Percentiles rank a stretch among this genome's conserved stretches.
Conservation (phyloP, 805 yeast species). For the Jamesozyma jinghongensis region DNA sequence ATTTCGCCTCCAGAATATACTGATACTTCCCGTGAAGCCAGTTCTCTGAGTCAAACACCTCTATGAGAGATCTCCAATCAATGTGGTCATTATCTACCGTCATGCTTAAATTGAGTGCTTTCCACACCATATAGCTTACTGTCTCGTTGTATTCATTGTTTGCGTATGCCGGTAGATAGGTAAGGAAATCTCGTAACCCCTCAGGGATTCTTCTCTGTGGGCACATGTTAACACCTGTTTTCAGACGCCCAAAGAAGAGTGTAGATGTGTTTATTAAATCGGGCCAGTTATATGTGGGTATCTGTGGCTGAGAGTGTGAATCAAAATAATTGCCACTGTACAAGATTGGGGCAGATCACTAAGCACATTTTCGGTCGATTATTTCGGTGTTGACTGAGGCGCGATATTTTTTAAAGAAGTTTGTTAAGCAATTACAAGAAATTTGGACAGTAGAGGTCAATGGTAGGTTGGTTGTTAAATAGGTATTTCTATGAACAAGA, state of each 20-base stretch:
- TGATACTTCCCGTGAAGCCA: slow-evolving; percentile 18
- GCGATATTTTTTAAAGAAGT: no score
- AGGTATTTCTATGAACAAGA: no score
- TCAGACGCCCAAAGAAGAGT: not conserved
- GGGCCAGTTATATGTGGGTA: no score
- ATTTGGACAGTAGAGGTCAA: no score
- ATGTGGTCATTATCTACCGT: slow-evolving; percentile 8
- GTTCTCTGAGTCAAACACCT: slow-evolving; percentile 12
- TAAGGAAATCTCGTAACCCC: slow-evolving; percentile 20
- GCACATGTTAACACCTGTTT: not conserved
- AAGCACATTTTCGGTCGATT: no score
- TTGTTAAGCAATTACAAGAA: no score
- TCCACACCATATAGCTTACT: slow-evolving; percentile 24
- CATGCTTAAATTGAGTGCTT: slow-evolving; percentile 14
- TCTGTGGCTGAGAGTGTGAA: no score
- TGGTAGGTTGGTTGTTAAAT: no score
- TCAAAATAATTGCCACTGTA: no score
- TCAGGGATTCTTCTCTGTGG: slow-evolving; percentile 7
- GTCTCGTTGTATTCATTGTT: slow-evolving; percentile 19
- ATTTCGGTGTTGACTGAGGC: no score
- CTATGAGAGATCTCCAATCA: slow-evolving; percentile 18
- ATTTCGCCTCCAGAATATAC: slow-evolving; percentile 6
- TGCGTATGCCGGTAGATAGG: slow-evolving; percentile 20
- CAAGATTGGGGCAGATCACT: no score
- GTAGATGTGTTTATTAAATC: no score